Evolutionary conservation across 768 basidiomycete species (phyloP), one percentile per base, ranked within the genome.

Genomic region (Phylloporus sp.): DNA sequence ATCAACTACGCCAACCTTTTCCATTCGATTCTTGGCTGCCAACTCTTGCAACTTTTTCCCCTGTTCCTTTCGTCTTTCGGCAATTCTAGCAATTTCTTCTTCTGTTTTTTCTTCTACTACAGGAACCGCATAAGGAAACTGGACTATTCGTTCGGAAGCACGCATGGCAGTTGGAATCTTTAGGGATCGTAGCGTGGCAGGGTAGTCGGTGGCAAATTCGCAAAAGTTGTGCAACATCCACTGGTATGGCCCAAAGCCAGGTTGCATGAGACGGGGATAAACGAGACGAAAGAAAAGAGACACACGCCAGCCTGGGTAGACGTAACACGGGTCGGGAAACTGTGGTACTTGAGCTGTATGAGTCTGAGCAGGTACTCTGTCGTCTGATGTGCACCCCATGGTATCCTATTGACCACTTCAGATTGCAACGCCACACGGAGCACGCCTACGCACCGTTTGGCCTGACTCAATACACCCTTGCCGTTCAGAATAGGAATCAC

Each of bases 291-390:
- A 38, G 16, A n/a, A 47, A 34, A 38, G 26, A 27, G 54, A 70
- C 77, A 53, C 66, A 95, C 93, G 13, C 80, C 86, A 5, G 92
- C 82, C 60, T 97, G 95, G 0, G 74, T 63, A 15, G 80, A 64
- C 0, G 88, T 88, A 11, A 97, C 81, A 38, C 91, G 84, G 1
- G 87, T 88, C 6, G 92, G 90, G 67, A 98, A 98, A 41, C 78
- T 86, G 24, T 95, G 88, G 65, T 98, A 97, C 69, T 98, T 99
- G 31, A 98, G 80, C 64, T 97, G 95, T 36, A 95, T 84, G 20
- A 95, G 83, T 64, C 94, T 97, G 54, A 95, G 81, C 45, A 97
- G 78, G 62, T 97, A 89, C 49, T 99, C 97, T 0, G 91, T 83
- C 1, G 92, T 83, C 61, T 97, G 95, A 2, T 84, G 80, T 23